Evolutionary conservation across 2,329 filamentous ascomycete species (phyloP).

Genomic region (Aureobasidium sp.): DNA sequence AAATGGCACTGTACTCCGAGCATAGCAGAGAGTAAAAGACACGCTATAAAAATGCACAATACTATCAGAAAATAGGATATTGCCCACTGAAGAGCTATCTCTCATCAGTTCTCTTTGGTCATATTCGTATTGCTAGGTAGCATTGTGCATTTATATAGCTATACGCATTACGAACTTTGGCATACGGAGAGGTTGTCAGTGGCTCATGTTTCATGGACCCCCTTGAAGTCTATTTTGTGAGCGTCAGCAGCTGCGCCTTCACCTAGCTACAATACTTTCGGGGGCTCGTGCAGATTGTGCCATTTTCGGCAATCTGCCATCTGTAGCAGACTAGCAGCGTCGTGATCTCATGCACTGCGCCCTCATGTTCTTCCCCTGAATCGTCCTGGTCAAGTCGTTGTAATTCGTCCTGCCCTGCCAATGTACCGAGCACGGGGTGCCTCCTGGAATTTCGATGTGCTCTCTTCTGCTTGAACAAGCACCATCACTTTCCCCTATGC

Average conservation of each 20-base stretch:
- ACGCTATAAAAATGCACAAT: too few species aligned
- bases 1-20: too few species aligned
- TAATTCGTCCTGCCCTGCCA: background rate
- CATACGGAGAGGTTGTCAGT: too few species aligned
- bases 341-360: background rate
- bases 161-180: too few species aligned
- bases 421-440: background rate
- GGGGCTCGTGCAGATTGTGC: background rate
- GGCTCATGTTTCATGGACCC: too few species aligned
- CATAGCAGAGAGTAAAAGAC: too few species aligned
- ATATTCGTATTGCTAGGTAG: too few species aligned
- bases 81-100: too few species aligned
- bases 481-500: constrained; percentile 46
- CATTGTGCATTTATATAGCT: too few species aligned
- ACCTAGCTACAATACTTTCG: background rate
- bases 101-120: too few species aligned
- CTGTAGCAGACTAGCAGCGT: background rate
- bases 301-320: background rate
- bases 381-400: background rate
- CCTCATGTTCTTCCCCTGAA: background rate
- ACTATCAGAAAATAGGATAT: too few species aligned
- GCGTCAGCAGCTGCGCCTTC: constrained; percentile 4
- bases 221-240: background rate
- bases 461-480: background rate
- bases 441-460: background rate